These are phyloP conservation scores for Metschnikowia shivogae DNA, from an alignment of 805 yeast genomes.

Conservation along the genomic window DNA sequence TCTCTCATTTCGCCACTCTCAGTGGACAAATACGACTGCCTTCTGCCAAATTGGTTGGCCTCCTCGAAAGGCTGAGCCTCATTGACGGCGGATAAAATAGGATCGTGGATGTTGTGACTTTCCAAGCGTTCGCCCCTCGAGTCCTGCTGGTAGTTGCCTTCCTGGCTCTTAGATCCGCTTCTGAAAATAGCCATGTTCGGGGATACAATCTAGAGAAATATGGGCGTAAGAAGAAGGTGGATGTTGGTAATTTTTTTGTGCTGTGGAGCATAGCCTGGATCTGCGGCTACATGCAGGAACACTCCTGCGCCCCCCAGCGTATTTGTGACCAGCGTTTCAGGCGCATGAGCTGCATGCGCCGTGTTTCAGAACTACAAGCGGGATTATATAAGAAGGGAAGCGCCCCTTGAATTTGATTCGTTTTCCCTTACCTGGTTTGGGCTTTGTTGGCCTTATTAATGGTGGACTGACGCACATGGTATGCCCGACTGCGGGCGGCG, in stretches of 20 bases:
- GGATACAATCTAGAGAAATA: neutral
- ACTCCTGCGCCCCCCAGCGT: conserved; percentile 3
- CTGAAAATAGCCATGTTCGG: conserved; percentile 17
- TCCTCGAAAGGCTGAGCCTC: conserved; percentile 94
- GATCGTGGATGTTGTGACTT: conserved; percentile 53
- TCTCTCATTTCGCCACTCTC: conserved; percentile 63
- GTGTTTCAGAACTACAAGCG: neutral
- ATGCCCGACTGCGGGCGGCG: no score
- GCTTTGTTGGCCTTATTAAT: no score
- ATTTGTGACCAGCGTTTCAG: neutral
- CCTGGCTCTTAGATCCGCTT: conserved; percentile 20
- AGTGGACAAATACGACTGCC: conserved; percentile 42
- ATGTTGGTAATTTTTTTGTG: neutral
- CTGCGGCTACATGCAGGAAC: neutral
- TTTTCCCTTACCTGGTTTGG: no score
- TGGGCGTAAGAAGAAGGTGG: neutral
- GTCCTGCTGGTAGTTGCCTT: conserved; percentile 23
- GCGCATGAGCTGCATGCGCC: neutral
- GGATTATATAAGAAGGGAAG: neutral
- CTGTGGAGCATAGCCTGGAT: conserved; percentile 3
- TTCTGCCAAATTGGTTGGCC: conserved; percentile 42
- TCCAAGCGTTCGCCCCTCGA: conserved; percentile 5
- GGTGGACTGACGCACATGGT: no score
- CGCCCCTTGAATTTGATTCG: no score
- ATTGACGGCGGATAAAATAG: conserved; percentile 87